Base-by-base conservation (phyloP, 305 asterid genomes). In the Plantago coronopus region DNA sequence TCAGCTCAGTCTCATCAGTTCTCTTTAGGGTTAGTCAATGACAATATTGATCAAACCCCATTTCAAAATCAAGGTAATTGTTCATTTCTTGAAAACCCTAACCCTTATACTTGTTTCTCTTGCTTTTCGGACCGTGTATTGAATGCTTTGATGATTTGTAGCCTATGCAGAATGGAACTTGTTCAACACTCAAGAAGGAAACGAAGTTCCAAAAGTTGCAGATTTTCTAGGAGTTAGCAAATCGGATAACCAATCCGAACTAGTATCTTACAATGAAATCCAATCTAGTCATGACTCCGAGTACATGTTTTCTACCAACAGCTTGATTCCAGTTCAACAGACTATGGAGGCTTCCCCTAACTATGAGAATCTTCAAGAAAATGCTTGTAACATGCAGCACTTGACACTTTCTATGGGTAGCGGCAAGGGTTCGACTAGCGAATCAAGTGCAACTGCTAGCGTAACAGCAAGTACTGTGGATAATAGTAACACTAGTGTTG, bases 331-430 rank as follows among this genome's bases (percentile, higher is more conserved):
- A 34, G 72, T 74, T 42, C 87, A 79, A 53, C 83, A 74, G 55
- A 59, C 76, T 12, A 47, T 67, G 69, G 79, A 47, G 13, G 66
- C 73, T 6, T 37, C 63, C 18, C n/a, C 79, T 0, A 67, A 2
- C 64, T 77, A 59, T 43, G 81, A 72, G 23, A 80, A 75, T 48
- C 65, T 76, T 18, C 85, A 72, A 74, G 95, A 86, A 65, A 81
- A 67, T 62, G 78, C 76, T 23, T 68, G 86, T 14, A 78, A 63
- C 74, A 69, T 83, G 81, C 96, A 88, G 60, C 85, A 90, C 14
- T 62, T 88, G 68, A 86, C 95, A 7, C 81, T 88, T 44, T 75
- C 93, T 0, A 83, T 88, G 96, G 93, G 95, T 11, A 83, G 89
- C 27, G 87, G 95, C 5, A 88, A 85, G 70, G 89, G 82, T 14